Evolutionary conservation across 164 flowering plant genomes (phyloP).

Genomic region (Annona cherimola): DNA sequence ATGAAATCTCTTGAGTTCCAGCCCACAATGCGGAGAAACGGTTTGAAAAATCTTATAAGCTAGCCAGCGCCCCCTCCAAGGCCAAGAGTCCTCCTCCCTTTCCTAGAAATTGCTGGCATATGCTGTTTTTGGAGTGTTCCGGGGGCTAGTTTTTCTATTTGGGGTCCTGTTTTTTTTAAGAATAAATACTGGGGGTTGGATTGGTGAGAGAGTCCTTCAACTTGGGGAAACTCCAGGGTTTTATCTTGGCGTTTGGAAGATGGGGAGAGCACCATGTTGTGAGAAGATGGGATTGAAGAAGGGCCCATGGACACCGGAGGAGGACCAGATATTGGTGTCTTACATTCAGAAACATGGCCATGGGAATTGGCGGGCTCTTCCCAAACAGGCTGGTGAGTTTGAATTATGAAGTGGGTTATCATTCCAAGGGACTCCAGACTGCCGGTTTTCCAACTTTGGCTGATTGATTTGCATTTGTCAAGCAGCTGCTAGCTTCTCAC

Average conservation of each 20-base stretch:
- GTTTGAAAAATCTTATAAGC: not conserved
- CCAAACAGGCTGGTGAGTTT: constrained; percentile 55
- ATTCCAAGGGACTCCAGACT: not conserved
- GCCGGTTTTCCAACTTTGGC: not conserved
- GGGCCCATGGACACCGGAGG: constrained; percentile 73
- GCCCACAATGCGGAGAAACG: not conserved
- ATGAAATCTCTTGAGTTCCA: not conserved
- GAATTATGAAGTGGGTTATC: not conserved
- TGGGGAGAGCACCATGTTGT: constrained; percentile 70
- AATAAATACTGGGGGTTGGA: not conserved
- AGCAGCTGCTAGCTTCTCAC: not conserved
- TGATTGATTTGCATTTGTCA: not conserved
- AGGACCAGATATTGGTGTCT: constrained; percentile 45
- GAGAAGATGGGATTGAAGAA: constrained; percentile 71
- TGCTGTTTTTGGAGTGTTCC: not conserved
- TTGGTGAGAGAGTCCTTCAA: not conserved
- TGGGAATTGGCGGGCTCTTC: constrained; percentile 65
- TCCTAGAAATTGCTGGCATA: constrained; percentile 10
- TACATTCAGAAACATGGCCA: constrained; percentile 53
- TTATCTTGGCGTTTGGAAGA: constrained; percentile 10
- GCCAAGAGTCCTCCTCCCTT: not conserved
- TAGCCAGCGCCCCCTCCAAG: not conserved
- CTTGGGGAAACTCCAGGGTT: not conserved
- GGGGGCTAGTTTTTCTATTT: not conserved
- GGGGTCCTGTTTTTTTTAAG: not conserved